phyloP scores from a whole-genome alignment of 495 filamentous ascomycete species.

The Xylaria cubensis region DNA sequence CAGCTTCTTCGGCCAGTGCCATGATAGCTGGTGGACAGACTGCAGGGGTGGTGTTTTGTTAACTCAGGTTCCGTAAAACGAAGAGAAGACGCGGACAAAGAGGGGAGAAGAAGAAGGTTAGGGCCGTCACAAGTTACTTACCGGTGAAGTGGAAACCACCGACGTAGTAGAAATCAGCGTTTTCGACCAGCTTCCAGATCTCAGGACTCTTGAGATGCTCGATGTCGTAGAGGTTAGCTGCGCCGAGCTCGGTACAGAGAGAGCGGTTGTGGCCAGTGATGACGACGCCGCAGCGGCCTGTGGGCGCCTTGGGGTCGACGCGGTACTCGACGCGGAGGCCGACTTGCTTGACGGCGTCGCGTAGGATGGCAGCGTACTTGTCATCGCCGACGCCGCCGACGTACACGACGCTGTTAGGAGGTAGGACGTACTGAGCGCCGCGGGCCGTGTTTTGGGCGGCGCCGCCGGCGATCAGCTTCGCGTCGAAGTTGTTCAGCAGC shows the following conservation, averaged over 20 bases:
- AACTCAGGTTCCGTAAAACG: background rate
- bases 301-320: slow-evolving; percentile 78
- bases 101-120: background rate
- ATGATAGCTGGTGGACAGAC: slow-evolving; percentile 90
- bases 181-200: slow-evolving; percentile 89
- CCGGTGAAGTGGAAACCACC: slow-evolving; percentile 77
- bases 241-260: slow-evolving; percentile 94
- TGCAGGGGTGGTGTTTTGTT: slow-evolving; percentile 45
- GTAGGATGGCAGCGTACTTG: slow-evolving; percentile 86
- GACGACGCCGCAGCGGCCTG: slow-evolving; percentile 93
- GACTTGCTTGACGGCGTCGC: slow-evolving; percentile 74
- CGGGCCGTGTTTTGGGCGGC: slow-evolving; percentile 98
- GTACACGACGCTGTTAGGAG: slow-evolving; percentile 85
- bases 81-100: background rate
- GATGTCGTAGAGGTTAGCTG: slow-evolving; percentile 95
- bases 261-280: slow-evolving; percentile 93
- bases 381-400: slow-evolving; percentile 92
- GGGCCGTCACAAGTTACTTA: slow-evolving; percentile 31
- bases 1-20: slow-evolving; percentile 89
- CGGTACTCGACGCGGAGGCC: slow-evolving; percentile 94
- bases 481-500: slow-evolving; percentile 81
- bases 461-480: slow-evolving; percentile 94
- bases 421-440: slow-evolving; percentile 95
- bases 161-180: slow-evolving; percentile 87
- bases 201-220: slow-evolving; percentile 91